Evolutionary conservation across 2,329 filamentous ascomycete genomes (phyloP).

Genomic region (Penicillium vulpinum): DNA sequence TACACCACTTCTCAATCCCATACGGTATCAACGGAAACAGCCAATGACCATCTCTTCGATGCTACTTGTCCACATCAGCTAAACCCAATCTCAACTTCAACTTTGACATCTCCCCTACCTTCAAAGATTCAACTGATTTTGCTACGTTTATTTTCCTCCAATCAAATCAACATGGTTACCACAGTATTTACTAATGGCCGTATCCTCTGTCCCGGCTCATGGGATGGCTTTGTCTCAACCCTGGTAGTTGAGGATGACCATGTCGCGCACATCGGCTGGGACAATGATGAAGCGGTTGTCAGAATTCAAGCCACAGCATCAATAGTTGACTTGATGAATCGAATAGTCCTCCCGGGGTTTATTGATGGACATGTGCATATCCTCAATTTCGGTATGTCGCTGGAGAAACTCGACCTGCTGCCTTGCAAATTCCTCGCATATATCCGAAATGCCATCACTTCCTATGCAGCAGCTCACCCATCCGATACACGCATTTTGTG

Average conservation of each 20-base stretch:
- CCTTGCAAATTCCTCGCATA: conserved; percentile 43
- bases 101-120: not conserved
- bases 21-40: not conserved
- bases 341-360: conserved; percentile 48
- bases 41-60: not conserved
- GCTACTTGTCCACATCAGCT: not conserved
- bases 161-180: conserved; percentile 1
- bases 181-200: conserved; percentile 29
- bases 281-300: conserved; percentile 24
- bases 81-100: not conserved
- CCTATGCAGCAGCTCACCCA: conserved; percentile 40
- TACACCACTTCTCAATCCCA: not conserved
- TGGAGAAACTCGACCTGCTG: conserved; percentile 47
- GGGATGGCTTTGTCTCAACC: conserved; percentile 18
- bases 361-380: conserved; percentile 53
- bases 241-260: conserved; percentile 44
- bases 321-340: conserved; percentile 36
- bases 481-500: conserved; percentile 46
- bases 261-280: conserved; percentile 43
- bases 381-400: conserved; percentile 48
- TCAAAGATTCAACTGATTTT: not conserved
- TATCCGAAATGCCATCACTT: conserved; percentile 44
- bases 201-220: conserved; percentile 18
- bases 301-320: conserved; percentile 17
- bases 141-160: not conserved